Percentiles rank a stretch among this genome's conserved stretches.
Evolutionary conservation across 176 grass and related monocot species (phyloP).

Genomic region (Oryza nivara): DNA sequence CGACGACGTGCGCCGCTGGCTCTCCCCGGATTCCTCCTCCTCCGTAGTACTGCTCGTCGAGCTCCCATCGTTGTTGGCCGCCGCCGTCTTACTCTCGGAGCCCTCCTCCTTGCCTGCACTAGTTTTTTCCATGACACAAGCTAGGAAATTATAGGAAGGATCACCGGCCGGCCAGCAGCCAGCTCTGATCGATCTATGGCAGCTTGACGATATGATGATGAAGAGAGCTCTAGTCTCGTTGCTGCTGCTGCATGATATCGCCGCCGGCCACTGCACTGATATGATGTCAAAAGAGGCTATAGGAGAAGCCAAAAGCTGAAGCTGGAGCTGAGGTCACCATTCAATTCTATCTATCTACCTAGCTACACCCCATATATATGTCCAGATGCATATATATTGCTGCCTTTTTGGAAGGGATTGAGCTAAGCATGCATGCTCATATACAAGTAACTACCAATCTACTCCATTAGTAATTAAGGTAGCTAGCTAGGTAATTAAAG

Average conservation of each 20-base stretch:
- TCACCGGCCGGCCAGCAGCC: not conserved
- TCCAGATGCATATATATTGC: not conserved
- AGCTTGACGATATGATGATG: no score
- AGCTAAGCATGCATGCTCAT: no score
- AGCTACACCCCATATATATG: not conserved
- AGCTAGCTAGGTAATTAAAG: not conserved
- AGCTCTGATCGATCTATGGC: no score
- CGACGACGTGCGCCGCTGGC: not conserved
- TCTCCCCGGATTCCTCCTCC: slow-evolving; percentile 55
- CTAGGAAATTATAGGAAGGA: not conserved
- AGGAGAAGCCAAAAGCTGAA: slow-evolving; percentile 27
- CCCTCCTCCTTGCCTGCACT: not conserved
- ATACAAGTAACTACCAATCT: not conserved
- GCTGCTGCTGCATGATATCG: not conserved
- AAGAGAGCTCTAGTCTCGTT: not conserved
- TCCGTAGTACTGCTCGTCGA: slow-evolving; percentile 57
- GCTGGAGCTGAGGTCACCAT: slow-evolving; percentile 36
- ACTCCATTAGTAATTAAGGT: not conserved
- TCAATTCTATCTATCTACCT: slow-evolving; percentile 41
- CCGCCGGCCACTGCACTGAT: not conserved
- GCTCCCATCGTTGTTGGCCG: slow-evolving; percentile 28
- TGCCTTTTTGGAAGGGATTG: not conserved
- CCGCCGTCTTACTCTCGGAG: no score
- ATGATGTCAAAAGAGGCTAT: not conserved
- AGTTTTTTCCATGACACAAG: not conserved